These are phyloP conservation scores for Porcisia hertigi DNA, from an alignment of 208 protist genomes.

Conservation along the genomic window DNA sequence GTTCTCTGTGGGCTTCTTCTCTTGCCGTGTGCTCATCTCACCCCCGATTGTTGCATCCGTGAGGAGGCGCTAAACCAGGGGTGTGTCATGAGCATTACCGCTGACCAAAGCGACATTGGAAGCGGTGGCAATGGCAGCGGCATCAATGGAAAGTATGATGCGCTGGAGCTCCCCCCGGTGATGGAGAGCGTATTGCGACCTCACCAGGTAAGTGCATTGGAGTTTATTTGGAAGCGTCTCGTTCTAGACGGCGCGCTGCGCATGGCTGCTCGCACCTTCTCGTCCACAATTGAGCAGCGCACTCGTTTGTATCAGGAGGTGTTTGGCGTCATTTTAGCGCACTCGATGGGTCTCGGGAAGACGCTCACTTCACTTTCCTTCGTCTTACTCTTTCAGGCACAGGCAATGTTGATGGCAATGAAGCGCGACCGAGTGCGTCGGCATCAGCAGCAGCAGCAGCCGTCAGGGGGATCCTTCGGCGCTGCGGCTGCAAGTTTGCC, in stretches of 20 bases:
- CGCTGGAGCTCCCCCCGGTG: slow-evolving; percentile 29
- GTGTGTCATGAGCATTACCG: slow-evolving; percentile 1
- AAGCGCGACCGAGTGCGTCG: slow-evolving; percentile 29
- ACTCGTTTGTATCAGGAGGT: slow-evolving; percentile 55
- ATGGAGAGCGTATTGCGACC: slow-evolving; percentile 47
- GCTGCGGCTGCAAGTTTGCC: neutral
- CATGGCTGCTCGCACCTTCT: slow-evolving; percentile 36
- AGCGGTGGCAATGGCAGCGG: neutral
- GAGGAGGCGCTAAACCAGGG: neutral
- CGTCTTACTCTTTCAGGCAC: slow-evolving; percentile 65
- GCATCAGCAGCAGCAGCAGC: slow-evolving; percentile 17
- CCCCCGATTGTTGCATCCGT: neutral
- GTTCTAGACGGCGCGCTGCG: slow-evolving; percentile 65
- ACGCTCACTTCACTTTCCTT: slow-evolving; percentile 80
- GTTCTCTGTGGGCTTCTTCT: neutral
- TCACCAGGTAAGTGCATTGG: slow-evolving; percentile 72
- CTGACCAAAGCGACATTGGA: neutral
- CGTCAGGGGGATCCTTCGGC: neutral
- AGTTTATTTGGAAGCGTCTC: slow-evolving; percentile 77
- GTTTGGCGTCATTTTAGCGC: slow-evolving; percentile 76
- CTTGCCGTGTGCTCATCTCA: neutral
- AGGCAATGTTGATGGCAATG: slow-evolving; percentile 38
- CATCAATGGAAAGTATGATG: neutral
- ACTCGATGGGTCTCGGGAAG: slow-evolving; percentile 92
- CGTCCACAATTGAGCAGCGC: slow-evolving; percentile 46